Evolutionary conservation across 305 asterid species (phyloP).

Genomic region (Salvia sclarea): DNA sequence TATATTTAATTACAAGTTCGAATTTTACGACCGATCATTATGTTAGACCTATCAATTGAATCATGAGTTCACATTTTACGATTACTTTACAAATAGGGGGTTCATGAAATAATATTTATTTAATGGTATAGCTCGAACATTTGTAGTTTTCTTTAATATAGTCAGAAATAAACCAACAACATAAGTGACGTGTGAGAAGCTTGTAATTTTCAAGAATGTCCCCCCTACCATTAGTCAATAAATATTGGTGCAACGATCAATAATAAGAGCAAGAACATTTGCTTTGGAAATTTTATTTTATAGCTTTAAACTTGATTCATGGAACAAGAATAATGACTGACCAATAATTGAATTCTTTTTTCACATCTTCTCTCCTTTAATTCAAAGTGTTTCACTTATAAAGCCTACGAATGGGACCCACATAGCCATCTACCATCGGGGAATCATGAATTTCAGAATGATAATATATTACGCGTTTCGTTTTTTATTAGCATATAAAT

Average conservation of each 20-base stretch:
- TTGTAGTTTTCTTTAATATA: background rate
- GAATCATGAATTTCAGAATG: too few species aligned
- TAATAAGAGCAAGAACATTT: constrained; percentile 23
- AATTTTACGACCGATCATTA: too few species aligned
- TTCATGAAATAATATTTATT: too few species aligned
- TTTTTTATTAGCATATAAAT: too few species aligned
- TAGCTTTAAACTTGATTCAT: background rate
- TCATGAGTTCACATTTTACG: too few species aligned
- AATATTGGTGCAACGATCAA: constrained; percentile 14
- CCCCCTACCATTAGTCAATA: constrained; percentile 24
- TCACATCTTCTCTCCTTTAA: background rate
- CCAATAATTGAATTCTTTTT: background rate
- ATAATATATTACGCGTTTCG: background rate
- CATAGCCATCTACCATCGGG: background rate
- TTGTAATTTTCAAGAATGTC: background rate
- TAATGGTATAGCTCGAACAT: background rate
- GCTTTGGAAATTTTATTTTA: background rate
- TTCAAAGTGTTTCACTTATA: background rate
- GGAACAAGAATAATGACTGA: background rate
- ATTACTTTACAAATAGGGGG: too few species aligned
- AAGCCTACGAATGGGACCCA: background rate
- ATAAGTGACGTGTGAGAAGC: background rate
- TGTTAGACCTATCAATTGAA: too few species aligned
- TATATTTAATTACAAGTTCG: too few species aligned
- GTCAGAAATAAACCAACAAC: background rate